phyloP scores from a whole-genome alignment of 73 alveolate species.

The Effrenium voratum region DNA sequence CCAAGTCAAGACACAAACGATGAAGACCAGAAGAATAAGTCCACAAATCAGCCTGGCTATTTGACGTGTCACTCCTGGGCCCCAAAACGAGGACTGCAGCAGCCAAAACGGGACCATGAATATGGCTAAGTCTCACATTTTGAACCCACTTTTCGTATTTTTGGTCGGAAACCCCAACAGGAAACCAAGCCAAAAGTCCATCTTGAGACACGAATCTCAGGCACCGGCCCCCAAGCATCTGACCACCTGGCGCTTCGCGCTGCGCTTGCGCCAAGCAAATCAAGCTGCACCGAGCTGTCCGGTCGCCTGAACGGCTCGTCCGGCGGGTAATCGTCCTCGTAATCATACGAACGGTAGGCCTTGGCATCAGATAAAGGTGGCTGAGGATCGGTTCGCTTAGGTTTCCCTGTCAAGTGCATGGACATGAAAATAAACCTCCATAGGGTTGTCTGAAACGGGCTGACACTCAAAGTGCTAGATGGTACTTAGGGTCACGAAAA shows the following conservation, averaged over 20 bases:
- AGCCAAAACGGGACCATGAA: neutral
- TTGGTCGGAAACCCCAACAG: neutral
- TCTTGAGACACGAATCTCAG: no score
- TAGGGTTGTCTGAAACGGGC: no score
- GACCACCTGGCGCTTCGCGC: conserved; percentile 56
- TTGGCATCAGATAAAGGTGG: neutral
- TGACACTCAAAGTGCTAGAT: no score
- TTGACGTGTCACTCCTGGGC: no score
- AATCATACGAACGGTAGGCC: conserved; percentile 16
- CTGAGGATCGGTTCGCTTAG: no score
- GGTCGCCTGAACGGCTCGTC: conserved; percentile 79
- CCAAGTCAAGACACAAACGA: conserved; percentile 68
- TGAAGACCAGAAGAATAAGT: conserved; percentile 66
- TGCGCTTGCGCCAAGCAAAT: no score
- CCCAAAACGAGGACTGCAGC: neutral
- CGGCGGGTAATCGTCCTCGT: conserved; percentile 11
- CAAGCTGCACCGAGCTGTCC: neutral
- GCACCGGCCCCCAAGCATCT: conserved; percentile 75
- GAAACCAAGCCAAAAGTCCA: no score
- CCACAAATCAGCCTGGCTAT: conserved; percentile 80
- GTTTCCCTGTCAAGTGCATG: no score
- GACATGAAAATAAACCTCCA: no score
- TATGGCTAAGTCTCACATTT: no score
- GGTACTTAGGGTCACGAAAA: no score
- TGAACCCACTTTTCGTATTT: neutral